Conservation (phyloP, 176 grass and related monocot genomes). For the Leersia perrieri region DNA sequence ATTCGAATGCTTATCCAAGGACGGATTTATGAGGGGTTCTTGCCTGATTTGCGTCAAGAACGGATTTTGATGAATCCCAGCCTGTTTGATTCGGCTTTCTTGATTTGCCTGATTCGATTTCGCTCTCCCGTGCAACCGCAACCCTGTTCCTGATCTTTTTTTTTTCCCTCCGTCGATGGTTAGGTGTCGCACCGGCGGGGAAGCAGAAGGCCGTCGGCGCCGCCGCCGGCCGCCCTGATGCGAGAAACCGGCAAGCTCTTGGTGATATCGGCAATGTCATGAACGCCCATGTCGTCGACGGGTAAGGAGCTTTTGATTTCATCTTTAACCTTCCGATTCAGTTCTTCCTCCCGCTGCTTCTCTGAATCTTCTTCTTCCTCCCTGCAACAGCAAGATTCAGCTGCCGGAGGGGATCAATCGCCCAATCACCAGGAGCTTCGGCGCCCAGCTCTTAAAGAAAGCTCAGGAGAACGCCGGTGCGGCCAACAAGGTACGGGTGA, state of each 20-base stretch:
- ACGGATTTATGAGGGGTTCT: background rate
- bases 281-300: slow-evolving; percentile 13
- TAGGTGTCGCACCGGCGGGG: slow-evolving; percentile 34
- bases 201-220: slow-evolving; percentile 54
- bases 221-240: slow-evolving; percentile 18
- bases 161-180: background rate
- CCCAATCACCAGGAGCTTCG: slow-evolving; percentile 58
- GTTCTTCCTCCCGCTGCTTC: background rate
- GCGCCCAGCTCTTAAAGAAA: slow-evolving; percentile 56
- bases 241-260: slow-evolving; percentile 40
- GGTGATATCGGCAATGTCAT: slow-evolving; percentile 73
- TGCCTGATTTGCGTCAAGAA: background rate
- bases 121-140: too few relatives aligned
- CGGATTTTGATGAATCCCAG: background rate
- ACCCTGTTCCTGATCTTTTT: background rate
- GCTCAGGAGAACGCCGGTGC: slow-evolving; percentile 41
- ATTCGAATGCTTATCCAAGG: background rate
- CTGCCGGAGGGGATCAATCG: slow-evolving; percentile 46
- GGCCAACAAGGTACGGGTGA: slow-evolving; percentile 44
- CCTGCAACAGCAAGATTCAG: slow-evolving; percentile 29
- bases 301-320: slow-evolving; percentile 19
- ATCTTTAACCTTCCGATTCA: background rate
- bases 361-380: slow-evolving; percentile 4
- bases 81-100: background rate
- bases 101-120: background rate